Percentiles rank a stretch among this genome's conserved stretches.
These are phyloP conservation scores for Colletotrichum sojae DNA, from an alignment of 2,329 filamentous ascomycete species.

Conservation along the genomic window DNA sequence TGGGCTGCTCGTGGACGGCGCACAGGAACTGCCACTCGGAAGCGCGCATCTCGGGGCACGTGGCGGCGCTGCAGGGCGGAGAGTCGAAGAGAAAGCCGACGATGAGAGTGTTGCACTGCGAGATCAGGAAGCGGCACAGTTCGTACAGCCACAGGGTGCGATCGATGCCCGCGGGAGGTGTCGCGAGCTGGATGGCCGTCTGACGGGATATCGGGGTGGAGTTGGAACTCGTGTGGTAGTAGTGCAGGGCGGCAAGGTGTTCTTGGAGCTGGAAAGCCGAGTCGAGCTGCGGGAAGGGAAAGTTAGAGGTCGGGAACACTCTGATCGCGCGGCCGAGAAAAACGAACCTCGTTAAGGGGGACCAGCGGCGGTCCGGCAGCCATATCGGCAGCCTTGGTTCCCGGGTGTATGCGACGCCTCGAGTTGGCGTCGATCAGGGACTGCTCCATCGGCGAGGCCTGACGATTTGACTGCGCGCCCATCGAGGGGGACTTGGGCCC, in stretches of 20 bases:
- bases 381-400: slow-evolving; percentile 94
- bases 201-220: slow-evolving; percentile 81
- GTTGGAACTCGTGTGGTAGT: slow-evolving; percentile 79
- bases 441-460: slow-evolving; percentile 74
- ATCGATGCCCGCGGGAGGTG: slow-evolving; percentile 85
- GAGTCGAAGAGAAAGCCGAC: slow-evolving; percentile 93
- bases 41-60: slow-evolving; percentile 98
- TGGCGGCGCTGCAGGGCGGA: slow-evolving; percentile 88
- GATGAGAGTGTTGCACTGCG: slow-evolving; percentile 93
- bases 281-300: slow-evolving; percentile 76
- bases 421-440: slow-evolving; percentile 79
- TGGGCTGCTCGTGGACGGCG: slow-evolving; percentile 96
- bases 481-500: slow-evolving; percentile 82
- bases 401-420: slow-evolving; percentile 88
- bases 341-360: slow-evolving; percentile 82
- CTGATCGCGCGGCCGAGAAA: slow-evolving; percentile 32
- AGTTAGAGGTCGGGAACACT: slow-evolving; percentile 2
- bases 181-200: slow-evolving; percentile 82
- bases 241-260: slow-evolving; percentile 93
- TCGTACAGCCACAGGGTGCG: slow-evolving; percentile 97
- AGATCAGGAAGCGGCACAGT: slow-evolving; percentile 94
- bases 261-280: slow-evolving; percentile 98
- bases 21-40: slow-evolving; percentile 99
- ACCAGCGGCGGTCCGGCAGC: slow-evolving; percentile 90
- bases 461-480: slow-evolving; percentile 66